These are phyloP conservation scores for Bathelium albidoporum DNA, from an alignment of 495 filamentous ascomycete species.

Conservation along the genomic window DNA sequence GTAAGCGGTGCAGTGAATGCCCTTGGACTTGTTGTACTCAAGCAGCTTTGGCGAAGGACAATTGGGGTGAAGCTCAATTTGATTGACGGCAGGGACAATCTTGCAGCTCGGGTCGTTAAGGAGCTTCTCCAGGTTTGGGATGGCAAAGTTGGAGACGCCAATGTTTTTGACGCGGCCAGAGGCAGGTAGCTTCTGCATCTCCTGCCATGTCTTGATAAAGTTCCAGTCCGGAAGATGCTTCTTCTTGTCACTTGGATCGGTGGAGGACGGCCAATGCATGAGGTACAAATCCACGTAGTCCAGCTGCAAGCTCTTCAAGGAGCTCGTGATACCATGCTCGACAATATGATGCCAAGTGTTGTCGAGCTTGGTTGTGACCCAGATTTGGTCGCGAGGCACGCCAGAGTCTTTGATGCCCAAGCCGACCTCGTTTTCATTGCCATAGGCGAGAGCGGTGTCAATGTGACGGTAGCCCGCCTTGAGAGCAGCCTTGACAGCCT, in stretches of 20 bases:
- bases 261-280: conserved; percentile 73
- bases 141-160: conserved; percentile 54
- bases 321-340: conserved; percentile 56
- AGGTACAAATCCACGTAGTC: conserved; percentile 81
- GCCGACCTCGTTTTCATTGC: conserved; percentile 76
- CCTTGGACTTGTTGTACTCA: conserved; percentile 44
- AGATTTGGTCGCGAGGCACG: conserved; percentile 71
- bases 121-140: conserved; percentile 49
- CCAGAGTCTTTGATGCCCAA: conserved; percentile 70
- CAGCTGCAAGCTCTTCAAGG: conserved; percentile 56
- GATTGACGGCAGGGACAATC: conserved; percentile 77
- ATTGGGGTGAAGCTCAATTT: conserved; percentile 84
- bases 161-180: conserved; percentile 70
- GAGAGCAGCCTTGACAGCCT: conserved; percentile 68
- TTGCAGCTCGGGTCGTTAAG: conserved; percentile 42
- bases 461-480: conserved; percentile 63
- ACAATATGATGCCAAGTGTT: conserved; percentile 70
- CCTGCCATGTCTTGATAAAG: conserved; percentile 63
- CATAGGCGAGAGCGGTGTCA: conserved; percentile 69
- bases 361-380: conserved; percentile 80
- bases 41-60: conserved; percentile 71
- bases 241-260: conserved; percentile 44
- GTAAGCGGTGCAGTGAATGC: conserved; percentile 35
- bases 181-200: conserved; percentile 71
- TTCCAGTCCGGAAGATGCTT: conserved; percentile 62